phyloP scores from a whole-genome alignment of 2,329 filamentous ascomycete species.

The Huntiella abstrusa region DNA sequence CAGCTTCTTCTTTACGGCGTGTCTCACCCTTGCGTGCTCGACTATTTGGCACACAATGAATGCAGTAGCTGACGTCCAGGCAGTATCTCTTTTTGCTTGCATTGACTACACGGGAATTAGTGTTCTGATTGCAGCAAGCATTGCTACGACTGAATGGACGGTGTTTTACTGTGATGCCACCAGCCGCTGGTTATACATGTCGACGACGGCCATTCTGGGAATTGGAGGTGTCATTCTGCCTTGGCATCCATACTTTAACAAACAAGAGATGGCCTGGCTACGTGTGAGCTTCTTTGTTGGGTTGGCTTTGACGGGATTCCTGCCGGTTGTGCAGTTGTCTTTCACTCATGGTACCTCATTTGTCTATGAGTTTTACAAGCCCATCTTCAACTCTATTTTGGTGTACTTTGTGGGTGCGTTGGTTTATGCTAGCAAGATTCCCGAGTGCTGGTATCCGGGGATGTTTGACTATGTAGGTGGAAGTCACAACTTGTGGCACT shows the following conservation, averaged over 20 bases:
- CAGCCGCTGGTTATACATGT: constrained; percentile 73
- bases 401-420: constrained; percentile 75
- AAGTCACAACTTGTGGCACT: constrained; percentile 94
- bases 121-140: constrained; percentile 80
- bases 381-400: constrained; percentile 61
- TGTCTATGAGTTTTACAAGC: constrained; percentile 80
- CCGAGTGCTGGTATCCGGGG: constrained; percentile 82
- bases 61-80: constrained; percentile 71
- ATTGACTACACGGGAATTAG: constrained; percentile 98
- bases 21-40: constrained; percentile 86
- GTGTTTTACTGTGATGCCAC: constrained; percentile 94
- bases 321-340: constrained; percentile 71
- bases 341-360: constrained; percentile 59
- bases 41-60: constrained; percentile 99
- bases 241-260: constrained; percentile 93
- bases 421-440: constrained; percentile 80
- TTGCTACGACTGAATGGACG: constrained; percentile 96
- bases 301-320: constrained; percentile 70
- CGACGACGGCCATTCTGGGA: constrained; percentile 61
- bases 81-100: constrained; percentile 90
- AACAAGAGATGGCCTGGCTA: constrained; percentile 76
- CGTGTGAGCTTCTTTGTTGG: constrained; percentile 83
- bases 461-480: constrained; percentile 90
- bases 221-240: constrained; percentile 77
- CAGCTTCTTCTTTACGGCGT: constrained; percentile 89